Conservation (phyloP, 371 early-diverging fungal genomes). For the Blakeslea trispora region DNA sequence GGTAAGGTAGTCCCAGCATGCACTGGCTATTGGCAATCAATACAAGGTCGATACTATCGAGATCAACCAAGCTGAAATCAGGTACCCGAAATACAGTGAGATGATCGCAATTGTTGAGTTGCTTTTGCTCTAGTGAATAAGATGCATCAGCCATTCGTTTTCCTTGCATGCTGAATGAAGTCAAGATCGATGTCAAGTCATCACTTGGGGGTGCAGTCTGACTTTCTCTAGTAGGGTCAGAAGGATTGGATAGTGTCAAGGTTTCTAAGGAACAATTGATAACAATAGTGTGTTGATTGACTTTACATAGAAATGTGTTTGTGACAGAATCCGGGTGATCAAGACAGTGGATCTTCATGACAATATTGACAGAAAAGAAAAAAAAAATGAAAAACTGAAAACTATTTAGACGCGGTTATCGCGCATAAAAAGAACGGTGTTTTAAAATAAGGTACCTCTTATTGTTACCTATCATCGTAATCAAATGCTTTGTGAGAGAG, state of each 20-base stretch:
- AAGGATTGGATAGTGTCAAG: conserved; percentile 12
- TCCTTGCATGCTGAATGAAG: conserved; percentile 15
- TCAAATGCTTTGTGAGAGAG: no score
- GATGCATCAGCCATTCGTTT: conserved; percentile 27
- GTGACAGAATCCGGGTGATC: conserved; percentile 26
- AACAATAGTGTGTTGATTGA: conserved; percentile 37
- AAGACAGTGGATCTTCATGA: conserved; percentile 43
- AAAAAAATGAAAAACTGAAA: not conserved
- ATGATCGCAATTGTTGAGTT: conserved; percentile 22
- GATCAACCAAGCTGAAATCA: conserved; percentile 57
- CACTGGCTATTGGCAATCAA: conserved; percentile 75
- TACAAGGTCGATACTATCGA: conserved; percentile 70
- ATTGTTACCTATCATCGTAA: no score
- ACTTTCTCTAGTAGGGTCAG: not conserved
- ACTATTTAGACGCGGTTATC: no score
- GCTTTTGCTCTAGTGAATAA: conserved; percentile 12
- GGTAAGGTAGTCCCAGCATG: conserved; percentile 78
- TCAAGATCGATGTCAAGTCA: conserved; percentile 16
- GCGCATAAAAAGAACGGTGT: no score
- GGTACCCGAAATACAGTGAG: conserved; percentile 45
- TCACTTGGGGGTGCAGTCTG: not conserved
- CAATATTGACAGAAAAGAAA: not conserved
- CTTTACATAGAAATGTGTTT: conserved; percentile 42
- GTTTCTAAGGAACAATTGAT: conserved; percentile 48
- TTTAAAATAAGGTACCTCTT: no score